Percentiles rank a stretch among this genome's conserved stretches.
phyloP scores from a whole-genome alignment of 2,329 filamentous ascomycete genomes.

The Acrocalymma vagum region DNA sequence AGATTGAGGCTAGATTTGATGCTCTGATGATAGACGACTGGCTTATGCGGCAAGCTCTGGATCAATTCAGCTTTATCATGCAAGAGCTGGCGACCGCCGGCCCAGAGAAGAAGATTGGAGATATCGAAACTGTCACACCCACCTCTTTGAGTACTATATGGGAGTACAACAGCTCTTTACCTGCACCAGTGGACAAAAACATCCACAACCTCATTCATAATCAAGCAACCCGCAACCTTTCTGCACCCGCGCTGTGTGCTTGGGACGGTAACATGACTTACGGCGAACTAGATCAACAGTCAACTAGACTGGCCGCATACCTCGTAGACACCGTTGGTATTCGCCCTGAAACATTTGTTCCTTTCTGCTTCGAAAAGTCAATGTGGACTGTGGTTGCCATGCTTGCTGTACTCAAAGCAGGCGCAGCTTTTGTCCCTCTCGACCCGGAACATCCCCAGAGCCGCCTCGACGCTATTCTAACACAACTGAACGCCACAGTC shows the following conservation, averaged over 20 bases:
- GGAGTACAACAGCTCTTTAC: too few species aligned
- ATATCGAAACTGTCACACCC: too few species aligned
- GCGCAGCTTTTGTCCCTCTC: conserved; percentile 42
- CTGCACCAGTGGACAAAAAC: too few species aligned
- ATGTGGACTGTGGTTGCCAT: conserved; percentile 43
- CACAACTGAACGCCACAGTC: too few species aligned
- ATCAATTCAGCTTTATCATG: too few species aligned
- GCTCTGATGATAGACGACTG: too few species aligned
- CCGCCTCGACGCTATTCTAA: conserved; percentile 7
- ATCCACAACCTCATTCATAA: conserved; percentile 8
- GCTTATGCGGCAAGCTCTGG: too few species aligned
- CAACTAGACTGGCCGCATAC: conserved; percentile 6
- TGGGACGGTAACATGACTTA: conserved; percentile 19
- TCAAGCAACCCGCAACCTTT: conserved; percentile 3
- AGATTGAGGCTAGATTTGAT: too few species aligned
- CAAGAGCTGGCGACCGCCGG: too few species aligned
- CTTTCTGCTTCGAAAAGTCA: conserved; percentile 37
- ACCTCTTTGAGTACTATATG: too few species aligned
- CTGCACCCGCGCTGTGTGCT: conserved; percentile 8
- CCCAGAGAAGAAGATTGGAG: too few species aligned
- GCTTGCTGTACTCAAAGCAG: conserved; percentile 52
- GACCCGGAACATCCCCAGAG: conserved; percentile 14
- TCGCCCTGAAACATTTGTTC: conserved; percentile 56
- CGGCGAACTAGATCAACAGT: conserved; percentile 8
- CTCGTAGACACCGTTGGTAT: conserved; percentile 10